Conservation (phyloP, 768 basidiomycete species). For the Phanerochaete carnosa region DNA sequence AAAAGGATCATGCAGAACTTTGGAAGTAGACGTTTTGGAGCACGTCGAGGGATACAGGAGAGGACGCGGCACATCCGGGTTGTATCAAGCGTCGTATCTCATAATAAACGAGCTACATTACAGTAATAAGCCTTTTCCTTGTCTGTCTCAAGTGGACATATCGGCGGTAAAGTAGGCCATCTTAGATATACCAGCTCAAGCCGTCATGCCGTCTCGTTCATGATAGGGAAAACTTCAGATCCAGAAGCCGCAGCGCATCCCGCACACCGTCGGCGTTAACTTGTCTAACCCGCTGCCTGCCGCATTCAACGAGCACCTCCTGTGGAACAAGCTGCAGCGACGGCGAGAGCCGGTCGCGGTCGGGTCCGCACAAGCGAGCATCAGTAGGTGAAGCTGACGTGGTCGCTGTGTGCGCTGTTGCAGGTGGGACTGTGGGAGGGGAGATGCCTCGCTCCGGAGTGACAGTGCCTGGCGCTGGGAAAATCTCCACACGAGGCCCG, state of each 20-base stretch:
- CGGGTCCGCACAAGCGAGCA: background rate
- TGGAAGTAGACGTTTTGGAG: background rate
- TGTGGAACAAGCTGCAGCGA: conserved; percentile 57
- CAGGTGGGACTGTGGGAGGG: conserved; percentile 19
- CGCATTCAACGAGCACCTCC: conserved; percentile 59
- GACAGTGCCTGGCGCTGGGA: conserved; percentile 46
- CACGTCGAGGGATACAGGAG: background rate
- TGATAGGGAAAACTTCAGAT: conserved; percentile 35
- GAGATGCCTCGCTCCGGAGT: conserved; percentile 45
- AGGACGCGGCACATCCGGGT: background rate
- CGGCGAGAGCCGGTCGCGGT: conserved; percentile 23
- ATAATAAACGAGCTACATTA: conserved; percentile 14
- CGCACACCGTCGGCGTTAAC: conserved; percentile 72
- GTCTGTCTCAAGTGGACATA: background rate
- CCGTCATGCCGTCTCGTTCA: background rate
- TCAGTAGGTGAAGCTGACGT: conserved; percentile 27
- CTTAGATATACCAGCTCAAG: background rate
- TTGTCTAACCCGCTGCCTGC: conserved; percentile 55
- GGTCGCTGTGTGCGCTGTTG: conserved; percentile 6
- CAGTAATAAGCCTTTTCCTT: conserved; percentile 4
- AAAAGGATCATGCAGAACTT: conserved; percentile 13
- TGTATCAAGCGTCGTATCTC: background rate
- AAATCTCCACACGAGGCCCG: conserved; percentile 63
- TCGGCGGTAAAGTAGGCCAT: conserved; percentile 1
- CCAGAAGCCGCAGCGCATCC: conserved; percentile 73